These are phyloP conservation scores for Sesbania bispinosa DNA, from an alignment of 306 rosid species.

Conservation along the genomic window DNA sequence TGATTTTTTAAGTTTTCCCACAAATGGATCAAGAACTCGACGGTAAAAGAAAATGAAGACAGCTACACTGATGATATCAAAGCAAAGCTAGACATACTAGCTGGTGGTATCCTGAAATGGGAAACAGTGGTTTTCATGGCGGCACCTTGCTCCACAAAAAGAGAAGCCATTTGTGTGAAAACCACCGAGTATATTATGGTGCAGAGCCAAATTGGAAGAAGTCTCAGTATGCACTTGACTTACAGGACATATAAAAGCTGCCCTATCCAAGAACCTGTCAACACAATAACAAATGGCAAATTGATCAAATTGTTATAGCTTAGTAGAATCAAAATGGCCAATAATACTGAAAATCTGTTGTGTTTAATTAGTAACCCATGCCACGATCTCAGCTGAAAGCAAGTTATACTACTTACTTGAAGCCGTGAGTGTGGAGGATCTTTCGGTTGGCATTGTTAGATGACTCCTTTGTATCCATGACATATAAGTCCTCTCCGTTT, in stretches of 20 bases:
- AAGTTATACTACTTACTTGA: slow-evolving; percentile 67
- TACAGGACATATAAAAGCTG: slow-evolving; percentile 78
- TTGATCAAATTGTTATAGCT: not conserved
- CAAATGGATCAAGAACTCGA: slow-evolving; percentile 78
- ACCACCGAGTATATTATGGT: slow-evolving; percentile 95
- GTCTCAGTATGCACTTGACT: slow-evolving; percentile 92
- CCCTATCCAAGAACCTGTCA: slow-evolving; percentile 93
- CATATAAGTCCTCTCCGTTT: slow-evolving; percentile 50
- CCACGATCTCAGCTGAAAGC: slow-evolving; percentile 1
- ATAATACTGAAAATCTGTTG: not conserved
- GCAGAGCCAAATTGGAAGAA: slow-evolving; percentile 99
- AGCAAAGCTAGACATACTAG: slow-evolving; percentile 99
- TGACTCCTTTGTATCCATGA: slow-evolving; percentile 39
- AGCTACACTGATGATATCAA: slow-evolving; percentile 88
- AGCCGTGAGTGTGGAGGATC: slow-evolving; percentile 88
- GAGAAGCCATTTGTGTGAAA: slow-evolving; percentile 99
- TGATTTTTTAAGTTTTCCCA: slow-evolving; percentile 63
- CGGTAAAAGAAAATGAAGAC: slow-evolving; percentile 85
- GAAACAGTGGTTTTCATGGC: slow-evolving; percentile 86
- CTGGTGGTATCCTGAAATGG: slow-evolving; percentile 77
- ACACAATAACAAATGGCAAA: not conserved
- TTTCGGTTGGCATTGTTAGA: slow-evolving; percentile 51
- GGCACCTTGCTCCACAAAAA: slow-evolving; percentile 97
- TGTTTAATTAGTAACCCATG: not conserved
- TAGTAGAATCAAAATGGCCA: not conserved